Conservation (phyloP, 331 rosid species). For the Saraca asoca region DNA sequence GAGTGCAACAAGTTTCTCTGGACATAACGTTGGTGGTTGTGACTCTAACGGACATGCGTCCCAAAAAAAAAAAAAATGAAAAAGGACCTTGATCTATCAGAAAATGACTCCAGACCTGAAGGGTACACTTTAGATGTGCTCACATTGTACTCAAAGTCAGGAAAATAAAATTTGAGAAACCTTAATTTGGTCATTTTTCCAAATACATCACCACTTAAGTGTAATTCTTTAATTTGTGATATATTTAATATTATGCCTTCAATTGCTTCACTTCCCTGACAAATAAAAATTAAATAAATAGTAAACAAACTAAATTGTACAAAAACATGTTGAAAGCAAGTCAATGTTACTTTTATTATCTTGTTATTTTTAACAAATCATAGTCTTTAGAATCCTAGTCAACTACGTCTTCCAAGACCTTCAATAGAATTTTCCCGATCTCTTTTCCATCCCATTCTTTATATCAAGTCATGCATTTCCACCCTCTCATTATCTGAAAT, state of each 20-base stretch:
- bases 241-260: constrained; percentile 20
- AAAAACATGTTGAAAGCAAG: too few species aligned
- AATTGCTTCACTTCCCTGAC: neutral
- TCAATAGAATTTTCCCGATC: neutral
- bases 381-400: constrained; percentile 2
- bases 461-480: constrained; percentile 15
- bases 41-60: too few species aligned
- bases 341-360: neutral
- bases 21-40: too few species aligned
- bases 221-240: neutral
- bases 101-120: too few species aligned
- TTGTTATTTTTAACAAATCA: neutral
- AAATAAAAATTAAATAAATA: neutral
- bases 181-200: constrained; percentile 27
- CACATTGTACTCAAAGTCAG: too few species aligned
- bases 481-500: neutral
- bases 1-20: too few species aligned
- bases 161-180: constrained; percentile 6
- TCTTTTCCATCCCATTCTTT: constrained; percentile 19
- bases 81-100: too few species aligned
- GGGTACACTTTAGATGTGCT: too few species aligned
- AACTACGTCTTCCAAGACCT: neutral
- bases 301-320: too few species aligned
- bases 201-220: constrained; percentile 15
- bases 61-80: too few species aligned